Evolutionary conservation across 2,329 filamentous ascomycete genomes (phyloP).

Genomic region (Westerdykella ornata): DNA sequence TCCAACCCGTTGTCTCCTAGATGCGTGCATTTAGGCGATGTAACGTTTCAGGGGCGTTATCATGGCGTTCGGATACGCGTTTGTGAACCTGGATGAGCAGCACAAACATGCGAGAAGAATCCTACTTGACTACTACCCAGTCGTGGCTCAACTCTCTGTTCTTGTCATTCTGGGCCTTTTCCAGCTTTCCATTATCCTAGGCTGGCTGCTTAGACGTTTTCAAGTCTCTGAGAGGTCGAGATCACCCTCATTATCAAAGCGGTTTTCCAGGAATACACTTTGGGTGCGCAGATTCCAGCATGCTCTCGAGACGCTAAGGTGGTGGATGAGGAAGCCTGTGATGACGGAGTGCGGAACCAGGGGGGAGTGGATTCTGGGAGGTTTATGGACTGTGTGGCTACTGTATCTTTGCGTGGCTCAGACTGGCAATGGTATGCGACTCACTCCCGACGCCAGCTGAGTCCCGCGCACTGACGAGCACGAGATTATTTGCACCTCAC

Average conservation of each 20-base stretch:
- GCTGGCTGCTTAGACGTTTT: slow-evolving; percentile 26
- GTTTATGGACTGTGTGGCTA: slow-evolving; percentile 49
- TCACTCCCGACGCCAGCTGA: not conserved
- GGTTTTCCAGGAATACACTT: slow-evolving; percentile 14
- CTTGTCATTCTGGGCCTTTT: slow-evolving; percentile 42
- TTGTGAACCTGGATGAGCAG: slow-evolving; percentile 45
- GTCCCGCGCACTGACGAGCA: slow-evolving; percentile 1
- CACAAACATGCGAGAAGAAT: slow-evolving; percentile 48
- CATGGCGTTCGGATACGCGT: slow-evolving; percentile 45
- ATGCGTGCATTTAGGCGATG: not conserved
- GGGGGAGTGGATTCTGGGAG: slow-evolving; percentile 45
- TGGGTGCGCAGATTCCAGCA: slow-evolving; percentile 21
- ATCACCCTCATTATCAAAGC: slow-evolving; percentile 39
- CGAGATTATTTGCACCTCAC: slow-evolving; percentile 58
- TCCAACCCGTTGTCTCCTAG: not conserved
- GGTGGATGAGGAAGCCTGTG: slow-evolving; percentile 44
- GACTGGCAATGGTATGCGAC: slow-evolving; percentile 50
- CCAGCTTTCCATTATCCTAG: slow-evolving; percentile 35
- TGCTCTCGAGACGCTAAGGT: slow-evolving; percentile 26
- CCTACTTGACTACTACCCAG: slow-evolving; percentile 50
- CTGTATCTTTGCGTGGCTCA: slow-evolving; percentile 45
- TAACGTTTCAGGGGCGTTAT: not conserved
- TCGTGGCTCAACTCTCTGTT: slow-evolving; percentile 51
- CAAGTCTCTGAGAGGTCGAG: slow-evolving; percentile 33
- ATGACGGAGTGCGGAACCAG: slow-evolving; percentile 45